A percentile compares a stretch with the other conserved stretches of the same genome.
Conservation (phyloP, 208 protist genomes). For the Zelonia costaricensis region DNA sequence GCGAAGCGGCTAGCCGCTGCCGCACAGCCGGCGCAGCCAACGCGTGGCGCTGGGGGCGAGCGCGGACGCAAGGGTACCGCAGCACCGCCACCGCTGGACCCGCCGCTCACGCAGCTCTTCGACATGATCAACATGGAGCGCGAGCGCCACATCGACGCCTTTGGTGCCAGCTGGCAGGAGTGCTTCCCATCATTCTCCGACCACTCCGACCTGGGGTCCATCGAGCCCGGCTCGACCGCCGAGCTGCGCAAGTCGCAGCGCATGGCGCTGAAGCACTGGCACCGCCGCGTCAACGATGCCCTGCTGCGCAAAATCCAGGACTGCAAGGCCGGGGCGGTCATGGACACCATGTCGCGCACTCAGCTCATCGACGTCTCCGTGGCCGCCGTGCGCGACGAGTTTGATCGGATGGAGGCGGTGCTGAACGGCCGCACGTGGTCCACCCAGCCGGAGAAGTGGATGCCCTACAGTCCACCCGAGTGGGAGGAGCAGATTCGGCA, state of each 20-base stretch:
- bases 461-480: constrained; percentile 38
- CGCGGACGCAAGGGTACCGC: constrained; percentile 6
- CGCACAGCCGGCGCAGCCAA: neutral
- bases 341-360: constrained; percentile 51
- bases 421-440: constrained; percentile 72
- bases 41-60: neutral
- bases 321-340: constrained; percentile 54
- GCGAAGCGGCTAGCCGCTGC: constrained; percentile 22
- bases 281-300: constrained; percentile 34
- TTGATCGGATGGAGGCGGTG: constrained; percentile 40
- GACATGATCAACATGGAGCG: constrained; percentile 55
- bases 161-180: constrained; percentile 56
- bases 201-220: constrained; percentile 36
- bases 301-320: constrained; percentile 51
- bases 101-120: constrained; percentile 51
- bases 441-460: constrained; percentile 66
- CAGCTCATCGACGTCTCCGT: constrained; percentile 67
- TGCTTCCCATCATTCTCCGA: constrained; percentile 65
- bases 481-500: constrained; percentile 59
- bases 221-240: constrained; percentile 26
- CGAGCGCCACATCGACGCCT: constrained; percentile 60
- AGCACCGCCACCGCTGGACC: constrained; percentile 16
- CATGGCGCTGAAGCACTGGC: constrained; percentile 76
- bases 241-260: constrained; percentile 68
- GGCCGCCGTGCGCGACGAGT: constrained; percentile 42